Percentiles rank a stretch among this genome's conserved stretches.
Conservation (phyloP, 208 protist genomes). For the Borovskyia barvae region DNA sequence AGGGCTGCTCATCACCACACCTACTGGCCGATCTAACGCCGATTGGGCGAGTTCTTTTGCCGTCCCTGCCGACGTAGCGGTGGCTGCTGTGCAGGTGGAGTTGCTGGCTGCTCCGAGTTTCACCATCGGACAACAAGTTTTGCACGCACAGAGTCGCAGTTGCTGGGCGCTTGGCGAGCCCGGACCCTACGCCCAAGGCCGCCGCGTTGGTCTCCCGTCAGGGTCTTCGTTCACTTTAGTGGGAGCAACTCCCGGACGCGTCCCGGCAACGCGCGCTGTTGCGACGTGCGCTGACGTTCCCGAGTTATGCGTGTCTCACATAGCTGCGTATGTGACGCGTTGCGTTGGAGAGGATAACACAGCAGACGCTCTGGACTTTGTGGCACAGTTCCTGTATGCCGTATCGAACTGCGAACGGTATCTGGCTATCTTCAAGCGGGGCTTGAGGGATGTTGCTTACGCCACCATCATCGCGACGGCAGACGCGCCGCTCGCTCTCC, state of each 20-base stretch:
- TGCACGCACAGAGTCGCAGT: constrained; percentile 92
- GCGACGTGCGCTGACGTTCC: constrained; percentile 29
- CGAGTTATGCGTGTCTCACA: not conserved
- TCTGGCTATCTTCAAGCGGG: constrained; percentile 20
- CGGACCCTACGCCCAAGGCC: constrained; percentile 85
- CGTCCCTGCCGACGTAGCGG: not conserved
- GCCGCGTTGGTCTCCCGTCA: constrained; percentile 4
- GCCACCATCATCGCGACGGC: constrained; percentile 22
- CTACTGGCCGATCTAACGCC: too few relatives aligned
- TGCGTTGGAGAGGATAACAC: not conserved
- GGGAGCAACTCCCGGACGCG: constrained; percentile 36
- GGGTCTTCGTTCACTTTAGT: constrained; percentile 15
- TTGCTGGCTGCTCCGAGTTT: constrained; percentile 16
- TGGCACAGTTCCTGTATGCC: constrained; percentile 58
- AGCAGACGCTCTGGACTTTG: constrained; percentile 7
- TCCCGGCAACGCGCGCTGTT: constrained; percentile 35
- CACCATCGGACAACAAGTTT: constrained; percentile 12
- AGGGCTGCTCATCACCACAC: constrained; percentile 17
- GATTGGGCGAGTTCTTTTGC: too few relatives aligned
- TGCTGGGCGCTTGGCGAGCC: constrained; percentile 88
- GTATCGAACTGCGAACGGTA: constrained; percentile 63
- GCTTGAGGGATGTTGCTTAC: constrained; percentile 16
- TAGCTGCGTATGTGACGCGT: not conserved
- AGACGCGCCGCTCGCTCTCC: constrained; percentile 9
- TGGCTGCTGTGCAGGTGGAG: not conserved